Percentiles rank a stretch among this genome's conserved stretches.
These are phyloP conservation scores for Chrysosphaeria jannelii DNA, from an alignment of 2,329 filamentous ascomycete species.

Conservation along the genomic window DNA sequence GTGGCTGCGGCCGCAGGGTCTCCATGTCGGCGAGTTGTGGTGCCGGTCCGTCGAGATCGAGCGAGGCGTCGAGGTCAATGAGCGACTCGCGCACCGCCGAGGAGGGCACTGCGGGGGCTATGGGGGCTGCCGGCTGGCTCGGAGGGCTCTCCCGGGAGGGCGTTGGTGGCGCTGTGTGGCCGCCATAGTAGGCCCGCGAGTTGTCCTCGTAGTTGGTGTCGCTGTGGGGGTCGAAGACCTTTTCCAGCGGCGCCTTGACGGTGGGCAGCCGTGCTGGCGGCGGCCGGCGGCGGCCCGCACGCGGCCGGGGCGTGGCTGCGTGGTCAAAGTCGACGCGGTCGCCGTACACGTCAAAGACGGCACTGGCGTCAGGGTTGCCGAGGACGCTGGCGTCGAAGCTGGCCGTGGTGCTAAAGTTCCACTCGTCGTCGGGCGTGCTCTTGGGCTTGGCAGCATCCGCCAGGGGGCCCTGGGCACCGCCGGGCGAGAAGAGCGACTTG, in stretches of 20 bases:
- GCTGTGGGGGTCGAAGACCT: constrained; percentile 34
- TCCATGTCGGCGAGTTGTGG: constrained; percentile 29
- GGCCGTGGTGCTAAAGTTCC: constrained; percentile 36
- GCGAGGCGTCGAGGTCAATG: constrained; percentile 30
- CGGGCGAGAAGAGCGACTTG: constrained; percentile 28
- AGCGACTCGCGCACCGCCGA: constrained; percentile 26
- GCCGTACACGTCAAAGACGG: constrained; percentile 26
- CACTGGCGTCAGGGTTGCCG: constrained; percentile 20
- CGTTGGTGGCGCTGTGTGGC: constrained; percentile 10
- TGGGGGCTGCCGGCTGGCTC: background rate
- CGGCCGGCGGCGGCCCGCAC: constrained; percentile 17
- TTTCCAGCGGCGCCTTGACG: constrained; percentile 27
- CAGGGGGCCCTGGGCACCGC: constrained; percentile 21
- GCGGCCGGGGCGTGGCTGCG: constrained; percentile 16
- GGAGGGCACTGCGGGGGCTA: constrained; percentile 24
- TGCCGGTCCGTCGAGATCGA: constrained; percentile 20
- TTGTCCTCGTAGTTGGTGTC: constrained; percentile 34
- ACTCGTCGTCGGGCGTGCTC: constrained; percentile 23
- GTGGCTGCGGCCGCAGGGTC: constrained; percentile 26
- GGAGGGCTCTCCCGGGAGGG: constrained; percentile 1
- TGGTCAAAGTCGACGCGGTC: constrained; percentile 12
- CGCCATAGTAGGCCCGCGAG: constrained; percentile 26
- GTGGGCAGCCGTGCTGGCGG: constrained; percentile 27
- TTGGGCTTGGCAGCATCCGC: constrained; percentile 12
- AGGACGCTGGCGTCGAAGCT: constrained; percentile 30